Evolutionary conservation across 2,329 filamentous ascomycete species (phyloP).

Genomic region (Bisporella sp.): DNA sequence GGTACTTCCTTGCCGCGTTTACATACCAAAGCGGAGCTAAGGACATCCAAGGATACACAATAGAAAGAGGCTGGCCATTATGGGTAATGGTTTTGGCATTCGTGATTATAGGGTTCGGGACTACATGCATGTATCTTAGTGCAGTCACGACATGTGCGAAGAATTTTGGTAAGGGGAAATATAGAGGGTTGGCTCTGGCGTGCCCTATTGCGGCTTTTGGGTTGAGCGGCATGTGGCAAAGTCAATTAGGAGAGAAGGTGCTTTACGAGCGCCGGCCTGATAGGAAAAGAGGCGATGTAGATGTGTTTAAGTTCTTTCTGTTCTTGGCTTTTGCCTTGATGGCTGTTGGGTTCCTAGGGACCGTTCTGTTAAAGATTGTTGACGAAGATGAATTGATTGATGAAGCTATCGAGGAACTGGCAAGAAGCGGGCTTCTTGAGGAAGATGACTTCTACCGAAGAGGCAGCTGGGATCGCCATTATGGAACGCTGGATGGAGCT

Average conservation of each 20-base stretch:
- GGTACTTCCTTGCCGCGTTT: conserved; percentile 77
- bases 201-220: conserved; percentile 90
- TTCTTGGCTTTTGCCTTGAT: conserved; percentile 72
- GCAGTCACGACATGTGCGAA: conserved; percentile 95
- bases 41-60: conserved; percentile 34
- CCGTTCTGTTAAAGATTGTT: conserved; percentile 68
- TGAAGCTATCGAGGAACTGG: conserved; percentile 83
- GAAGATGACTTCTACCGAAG: conserved; percentile 66
- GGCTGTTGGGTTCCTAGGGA: conserved; percentile 64
- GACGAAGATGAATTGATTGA: conserved; percentile 85
- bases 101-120: conserved; percentile 73
- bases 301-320: conserved; percentile 82
- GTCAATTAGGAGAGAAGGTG: conserved; percentile 74
- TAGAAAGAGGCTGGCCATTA: conserved; percentile 58
- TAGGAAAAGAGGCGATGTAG: conserved; percentile 54
- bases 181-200: conserved; percentile 83
- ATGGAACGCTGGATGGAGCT: conserved; percentile 43
- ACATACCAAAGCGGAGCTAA: conserved; percentile 57
- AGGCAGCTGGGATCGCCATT: conserved; percentile 45
- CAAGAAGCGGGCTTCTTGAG: conserved; percentile 75
- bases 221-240: conserved; percentile 91
- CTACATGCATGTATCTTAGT: conserved; percentile 81
- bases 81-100: conserved; percentile 82
- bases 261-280: conserved; percentile 63
- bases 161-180: conserved; percentile 87